Percentiles rank a stretch among this genome's conserved stretches.
phyloP scores from a whole-genome alignment of 306 rosid species.

The Cicer pinnatifidum region DNA sequence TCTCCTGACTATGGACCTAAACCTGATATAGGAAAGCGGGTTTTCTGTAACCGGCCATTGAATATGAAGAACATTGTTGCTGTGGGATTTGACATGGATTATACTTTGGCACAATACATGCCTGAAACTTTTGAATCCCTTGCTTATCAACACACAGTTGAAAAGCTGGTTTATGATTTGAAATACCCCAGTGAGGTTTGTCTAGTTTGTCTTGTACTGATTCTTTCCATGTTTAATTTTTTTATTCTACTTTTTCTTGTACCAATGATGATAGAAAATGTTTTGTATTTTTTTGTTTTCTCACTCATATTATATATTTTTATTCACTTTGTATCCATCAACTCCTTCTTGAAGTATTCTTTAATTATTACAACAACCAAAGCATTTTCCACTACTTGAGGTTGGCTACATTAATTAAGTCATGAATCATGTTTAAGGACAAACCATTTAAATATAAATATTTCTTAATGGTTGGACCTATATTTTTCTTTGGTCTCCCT shows the following conservation, averaged over 20 bases:
- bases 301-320: background rate
- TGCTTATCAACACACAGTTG: conserved; percentile 84
- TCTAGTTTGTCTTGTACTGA: conserved; percentile 33
- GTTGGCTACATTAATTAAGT: background rate
- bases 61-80: conserved; percentile 93
- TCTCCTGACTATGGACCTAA: conserved; percentile 57
- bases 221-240: conserved; percentile 14
- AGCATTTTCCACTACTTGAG: background rate
- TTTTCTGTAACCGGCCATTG: conserved; percentile 91
- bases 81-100: conserved; percentile 99
- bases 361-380: background rate
- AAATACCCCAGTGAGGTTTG: conserved; percentile 88
- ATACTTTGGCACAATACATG: conserved; percentile 95
- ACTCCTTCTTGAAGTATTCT: background rate
- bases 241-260: conserved; percentile 24
- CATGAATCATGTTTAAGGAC: background rate
- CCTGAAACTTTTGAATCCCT: conserved; percentile 96
- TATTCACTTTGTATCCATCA: conserved; percentile 22
- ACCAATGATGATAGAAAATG: conserved; percentile 10
- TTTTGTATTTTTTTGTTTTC: conserved; percentile 10
- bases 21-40: conserved; percentile 71
- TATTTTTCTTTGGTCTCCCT: background rate
- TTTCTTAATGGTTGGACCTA: conserved; percentile 1
- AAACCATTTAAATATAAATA: background rate
- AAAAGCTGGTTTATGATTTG: conserved; percentile 81